Percentiles rank a stretch among this genome's conserved stretches.
Evolutionary conservation across 2,329 filamentous ascomycete genomes (phyloP).

Genomic region (Aurifilum marmelostoma): DNA sequence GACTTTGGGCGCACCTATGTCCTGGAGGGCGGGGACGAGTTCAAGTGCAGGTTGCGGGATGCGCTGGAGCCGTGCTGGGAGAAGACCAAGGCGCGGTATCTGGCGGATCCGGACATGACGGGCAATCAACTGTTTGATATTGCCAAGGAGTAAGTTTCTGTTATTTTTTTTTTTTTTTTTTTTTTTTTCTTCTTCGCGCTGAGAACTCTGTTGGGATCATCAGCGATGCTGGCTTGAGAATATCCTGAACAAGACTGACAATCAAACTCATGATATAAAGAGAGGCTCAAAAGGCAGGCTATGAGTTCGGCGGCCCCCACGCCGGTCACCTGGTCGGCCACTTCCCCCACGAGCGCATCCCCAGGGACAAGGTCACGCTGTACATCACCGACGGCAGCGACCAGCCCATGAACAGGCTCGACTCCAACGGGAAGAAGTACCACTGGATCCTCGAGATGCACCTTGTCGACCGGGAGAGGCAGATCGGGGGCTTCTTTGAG

Average conservation of each 20-base stretch:
- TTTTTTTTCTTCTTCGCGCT: too few species aligned
- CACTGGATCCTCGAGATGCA: conserved; percentile 58
- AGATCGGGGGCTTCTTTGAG: conserved; percentile 49
- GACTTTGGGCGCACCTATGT: conserved; percentile 58
- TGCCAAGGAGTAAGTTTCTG: conserved; percentile 37
- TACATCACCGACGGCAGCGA: conserved; percentile 51
- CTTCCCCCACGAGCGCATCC: conserved; percentile 56
- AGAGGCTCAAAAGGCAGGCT: conserved; percentile 45
- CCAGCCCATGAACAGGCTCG: conserved; percentile 44
- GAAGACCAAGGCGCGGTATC: conserved; percentile 45
- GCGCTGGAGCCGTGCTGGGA: conserved; percentile 51
- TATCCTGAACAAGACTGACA: not conserved
- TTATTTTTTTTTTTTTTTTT: too few species aligned
- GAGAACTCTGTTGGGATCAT: too few species aligned
- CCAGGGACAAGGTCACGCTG: conserved; percentile 47
- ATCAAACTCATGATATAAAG: not conserved
- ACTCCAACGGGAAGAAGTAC: conserved; percentile 45
- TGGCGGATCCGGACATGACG: conserved; percentile 48
- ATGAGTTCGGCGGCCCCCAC: conserved; percentile 47
- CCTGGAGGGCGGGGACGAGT: conserved; percentile 46
- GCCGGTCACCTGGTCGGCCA: conserved; percentile 54
- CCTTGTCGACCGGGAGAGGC: conserved; percentile 43
- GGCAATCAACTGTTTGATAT: conserved; percentile 52
- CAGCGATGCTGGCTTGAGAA: too few species aligned
- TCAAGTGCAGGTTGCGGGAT: conserved; percentile 49